Evolutionary conservation across 1,139 yeast species (phyloP), one percentile per base, ranked within the genome.

Genomic region (Blastobotrys illinoisensis): DNA sequence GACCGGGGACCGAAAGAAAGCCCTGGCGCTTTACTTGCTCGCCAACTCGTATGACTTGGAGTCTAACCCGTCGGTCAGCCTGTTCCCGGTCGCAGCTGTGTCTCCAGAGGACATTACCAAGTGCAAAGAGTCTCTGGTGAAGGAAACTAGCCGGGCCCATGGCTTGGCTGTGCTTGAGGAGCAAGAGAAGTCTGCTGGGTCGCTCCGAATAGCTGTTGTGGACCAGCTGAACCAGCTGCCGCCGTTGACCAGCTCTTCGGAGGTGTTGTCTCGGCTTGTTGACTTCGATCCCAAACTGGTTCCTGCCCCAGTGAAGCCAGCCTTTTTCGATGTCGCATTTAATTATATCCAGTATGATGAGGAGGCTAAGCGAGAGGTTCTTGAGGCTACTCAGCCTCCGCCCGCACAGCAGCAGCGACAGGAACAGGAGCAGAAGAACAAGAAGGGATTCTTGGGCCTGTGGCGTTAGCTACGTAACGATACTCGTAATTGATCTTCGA

Each of bases 281-380:
- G 81, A 83, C 56, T 61, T 80, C 46, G 74, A 75, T 20, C 72
- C 77, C 14, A 67, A 69, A 14, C 60, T 81, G 24, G 71, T 71
- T 56, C 87, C 96, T 1, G 79, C 87, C 1, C 77, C 83, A 56
- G 81, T 86, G 56, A 91, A 91, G 70, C 97, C 98, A 0, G 96
- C 90, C 7, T 79, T 90, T 64, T 91, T 89, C 66, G 98, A 91
- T 68, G 77, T 88, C 64, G 97, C 95, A 0, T 90, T 77, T 74
- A 90, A 90, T 68, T 90, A 88, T 66, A 80, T 91, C 53, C 75
- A 77, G 49, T 83, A 83, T 65, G 77, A 58, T 21, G 61, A 56
- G 19, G 54, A 28, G 13, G 56, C 47, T n/a, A 57, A 50, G 51
- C 46, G 26, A 14, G n/a, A 9, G 18, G 47, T 54, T 32, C 50